phyloP scores from a whole-genome alignment of 108 stramenopile species.

The Parietichytrium sp. region DNA sequence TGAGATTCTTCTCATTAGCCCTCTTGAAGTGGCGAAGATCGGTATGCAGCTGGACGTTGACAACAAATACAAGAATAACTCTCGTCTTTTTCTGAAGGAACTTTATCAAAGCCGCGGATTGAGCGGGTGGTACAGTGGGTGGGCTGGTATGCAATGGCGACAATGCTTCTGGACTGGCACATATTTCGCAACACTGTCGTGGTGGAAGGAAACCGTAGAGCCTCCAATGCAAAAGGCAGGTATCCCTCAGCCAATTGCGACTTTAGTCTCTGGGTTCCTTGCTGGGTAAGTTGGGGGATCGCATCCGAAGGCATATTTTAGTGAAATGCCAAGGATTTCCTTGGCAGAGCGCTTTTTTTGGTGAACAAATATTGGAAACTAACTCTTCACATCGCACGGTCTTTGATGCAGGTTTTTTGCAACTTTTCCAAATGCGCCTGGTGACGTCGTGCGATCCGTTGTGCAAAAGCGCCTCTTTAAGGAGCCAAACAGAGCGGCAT shows the following conservation, averaged over 20 bases:
- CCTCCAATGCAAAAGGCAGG: conserved; percentile 26
- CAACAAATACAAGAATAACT: conserved; percentile 18
- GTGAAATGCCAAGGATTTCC: no score
- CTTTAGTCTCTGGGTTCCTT: conserved; percentile 18
- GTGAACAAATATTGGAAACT: no score
- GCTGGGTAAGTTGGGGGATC: no score
- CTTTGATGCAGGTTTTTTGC: no score
- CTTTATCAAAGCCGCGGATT: not conserved
- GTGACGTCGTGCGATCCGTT: conserved; percentile 35
- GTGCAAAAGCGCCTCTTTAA: conserved; percentile 32
- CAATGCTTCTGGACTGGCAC: conserved; percentile 39
- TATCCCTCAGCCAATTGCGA: not conserved
- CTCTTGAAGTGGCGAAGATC: conserved; percentile 38
- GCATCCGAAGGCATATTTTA: no score
- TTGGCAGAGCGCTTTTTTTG: no score
- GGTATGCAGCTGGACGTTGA: conserved; percentile 38
- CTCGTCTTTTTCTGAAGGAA: not conserved
- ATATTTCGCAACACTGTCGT: conserved; percentile 20
- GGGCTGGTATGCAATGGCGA: conserved; percentile 37
- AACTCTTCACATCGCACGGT: no score
- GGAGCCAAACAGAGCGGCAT: not conserved
- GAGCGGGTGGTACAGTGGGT: not conserved
- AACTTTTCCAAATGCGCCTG: conserved; percentile 1
- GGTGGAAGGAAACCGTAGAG: conserved; percentile 30
- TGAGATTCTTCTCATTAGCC: conserved; percentile 28